Conservation (phyloP, 345 rosid genomes). For the Abelmoschus esculentus region DNA sequence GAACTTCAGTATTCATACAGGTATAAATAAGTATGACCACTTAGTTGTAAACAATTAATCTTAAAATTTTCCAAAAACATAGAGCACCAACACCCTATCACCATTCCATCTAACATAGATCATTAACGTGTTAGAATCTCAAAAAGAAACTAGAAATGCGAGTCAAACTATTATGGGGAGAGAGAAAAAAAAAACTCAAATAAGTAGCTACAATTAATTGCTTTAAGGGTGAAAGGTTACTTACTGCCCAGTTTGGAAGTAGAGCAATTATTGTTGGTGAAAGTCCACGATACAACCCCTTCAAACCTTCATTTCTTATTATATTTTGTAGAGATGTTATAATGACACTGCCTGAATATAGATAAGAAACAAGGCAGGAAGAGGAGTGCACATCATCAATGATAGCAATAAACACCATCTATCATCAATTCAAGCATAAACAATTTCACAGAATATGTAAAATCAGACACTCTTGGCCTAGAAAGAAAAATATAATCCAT, state of each 20-base stretch:
- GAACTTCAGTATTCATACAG: not conserved
- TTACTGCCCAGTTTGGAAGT: conserved; percentile 97
- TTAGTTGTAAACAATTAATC: not conserved
- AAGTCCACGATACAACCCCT: conserved; percentile 88
- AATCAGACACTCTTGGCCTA: not conserved
- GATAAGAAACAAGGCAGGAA: conserved; percentile 1
- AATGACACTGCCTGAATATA: conserved; percentile 63
- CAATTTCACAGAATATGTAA: not conserved
- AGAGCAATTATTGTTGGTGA: conserved; percentile 88
- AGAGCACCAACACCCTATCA: not conserved
- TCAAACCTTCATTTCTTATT: conserved; percentile 60
- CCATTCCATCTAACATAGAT: not conserved
- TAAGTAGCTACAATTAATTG: conserved; percentile 3
- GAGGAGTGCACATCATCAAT: not conserved
- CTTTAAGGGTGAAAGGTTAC: conserved; percentile 15
- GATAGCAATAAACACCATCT: conserved; percentile 6
- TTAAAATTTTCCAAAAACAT: not conserved
- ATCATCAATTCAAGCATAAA: conserved; percentile 6
- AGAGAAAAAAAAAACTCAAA: not conserved
- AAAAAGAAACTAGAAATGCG: not conserved
- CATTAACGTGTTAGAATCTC: not conserved
- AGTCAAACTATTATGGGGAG: not conserved
- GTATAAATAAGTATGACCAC: not conserved
- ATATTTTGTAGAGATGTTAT: conserved; percentile 56
- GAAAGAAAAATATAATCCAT: not conserved